Conservation (phyloP, 176 grass and related monocot species). For the Rhynchospora pubera region DNA sequence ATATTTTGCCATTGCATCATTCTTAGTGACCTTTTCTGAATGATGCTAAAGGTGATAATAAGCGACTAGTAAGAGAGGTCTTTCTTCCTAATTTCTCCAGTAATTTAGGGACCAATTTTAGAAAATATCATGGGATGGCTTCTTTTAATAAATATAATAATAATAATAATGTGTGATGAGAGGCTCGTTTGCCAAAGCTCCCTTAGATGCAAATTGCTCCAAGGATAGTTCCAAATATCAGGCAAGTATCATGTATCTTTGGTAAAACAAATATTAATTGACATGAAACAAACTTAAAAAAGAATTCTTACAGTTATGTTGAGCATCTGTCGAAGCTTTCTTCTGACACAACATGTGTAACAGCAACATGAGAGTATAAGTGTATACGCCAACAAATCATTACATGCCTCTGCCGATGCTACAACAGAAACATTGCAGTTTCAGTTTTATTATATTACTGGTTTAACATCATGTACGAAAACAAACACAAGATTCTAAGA, state of each 20-base stretch:
- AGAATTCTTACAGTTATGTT: slow-evolving; percentile 62
- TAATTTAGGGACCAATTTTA: too few relatives aligned
- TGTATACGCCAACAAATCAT: slow-evolving; percentile 90
- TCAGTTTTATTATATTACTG: neutral
- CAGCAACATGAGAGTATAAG: slow-evolving; percentile 94
- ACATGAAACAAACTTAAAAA: neutral
- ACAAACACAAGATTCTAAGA: neutral
- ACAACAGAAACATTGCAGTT: slow-evolving; percentile 20
- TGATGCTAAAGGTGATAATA: neutral
- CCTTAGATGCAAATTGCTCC: neutral
- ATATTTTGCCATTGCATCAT: too few relatives aligned
- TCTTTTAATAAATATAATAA: too few relatives aligned
- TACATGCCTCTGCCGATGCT: slow-evolving; percentile 84
- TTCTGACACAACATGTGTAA: slow-evolving; percentile 92
- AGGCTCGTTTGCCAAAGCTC: neutral
- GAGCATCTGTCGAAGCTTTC: slow-evolving; percentile 72
- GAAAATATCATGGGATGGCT: too few relatives aligned
- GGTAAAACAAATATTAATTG: neutral
- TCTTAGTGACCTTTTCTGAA: neutral
- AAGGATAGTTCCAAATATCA: neutral
- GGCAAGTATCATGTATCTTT: neutral
- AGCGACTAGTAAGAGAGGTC: neutral
- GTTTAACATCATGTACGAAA: neutral
- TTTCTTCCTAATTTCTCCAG: neutral
- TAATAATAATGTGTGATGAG: neutral